Evolutionary conservation across 208 protist genomes (phyloP), one percentile per base, ranked within the genome.

Genomic region (Trypanosoma congolense): DNA sequence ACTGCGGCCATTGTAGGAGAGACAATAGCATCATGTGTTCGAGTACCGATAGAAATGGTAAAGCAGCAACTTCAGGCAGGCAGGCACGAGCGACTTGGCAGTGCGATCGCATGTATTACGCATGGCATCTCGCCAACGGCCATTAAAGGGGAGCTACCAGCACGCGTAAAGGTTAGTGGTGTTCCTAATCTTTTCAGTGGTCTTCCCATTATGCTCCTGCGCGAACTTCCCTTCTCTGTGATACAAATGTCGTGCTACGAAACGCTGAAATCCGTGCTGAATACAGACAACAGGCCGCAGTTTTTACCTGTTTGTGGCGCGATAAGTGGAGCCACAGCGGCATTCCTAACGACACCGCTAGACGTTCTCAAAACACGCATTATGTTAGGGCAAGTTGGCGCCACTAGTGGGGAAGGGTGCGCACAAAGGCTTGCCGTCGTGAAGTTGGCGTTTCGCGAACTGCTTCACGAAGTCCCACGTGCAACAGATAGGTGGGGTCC

Each of bases 221-320:
- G 90, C 26, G 84, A 96, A 56, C 41, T 95, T 8, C 93, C 93
- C 8, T 97, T 97, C 68, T 77, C 89, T 12, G 73, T 95, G 0
- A 82, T 94, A 49, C 93, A 97, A 58, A 96, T 96, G 77, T 85
- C 78, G 9, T 82, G 96, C 10, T 97, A 96, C 55, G 91, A 97
- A 57, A 53, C 38, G 10, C 68, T 94, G 16, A 96, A 96, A 60
- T 43, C 41, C 1, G 56, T 33, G 26, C 35, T 81, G 10, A 30
- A 61, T 22, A 66, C 65, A 18, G 66, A 76, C 29, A 48, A 62
- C 26, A 35, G 44, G 2, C 55, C 66, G 22, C 60, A 74, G 28
- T 71, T 64, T 33, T 52, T 85, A 18, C 77, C 90, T 0, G 33
- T 87, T 0, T 96, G 83, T 47, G 93, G 91, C 8, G 85, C 87